phyloP scores from a whole-genome alignment of 2,329 filamentous ascomycete species.

The Cryphonectria japonica region DNA sequence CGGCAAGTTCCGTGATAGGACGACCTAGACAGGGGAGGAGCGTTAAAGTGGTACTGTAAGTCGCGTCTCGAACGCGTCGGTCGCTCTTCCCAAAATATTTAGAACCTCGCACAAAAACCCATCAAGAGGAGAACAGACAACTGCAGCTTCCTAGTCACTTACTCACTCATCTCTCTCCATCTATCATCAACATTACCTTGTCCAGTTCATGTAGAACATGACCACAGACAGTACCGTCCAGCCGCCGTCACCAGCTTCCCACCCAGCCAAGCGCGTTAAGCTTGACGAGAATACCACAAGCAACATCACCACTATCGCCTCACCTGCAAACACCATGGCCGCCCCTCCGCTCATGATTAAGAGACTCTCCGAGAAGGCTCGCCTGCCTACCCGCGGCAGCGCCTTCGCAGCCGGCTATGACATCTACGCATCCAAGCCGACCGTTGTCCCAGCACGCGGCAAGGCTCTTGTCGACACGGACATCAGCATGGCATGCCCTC shows the following conservation, averaged over 20 bases:
- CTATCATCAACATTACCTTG: constrained; percentile 12
- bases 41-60: neutral
- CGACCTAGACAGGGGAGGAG: neutral
- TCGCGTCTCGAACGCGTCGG: constrained; percentile 26
- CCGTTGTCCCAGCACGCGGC: constrained; percentile 77
- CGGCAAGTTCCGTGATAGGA: neutral
- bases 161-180: neutral
- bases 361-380: constrained; percentile 80
- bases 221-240: constrained; percentile 44
- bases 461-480: constrained; percentile 90
- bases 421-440: constrained; percentile 77
- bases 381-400: constrained; percentile 84
- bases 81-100: constrained; percentile 20
- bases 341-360: constrained; percentile 78
- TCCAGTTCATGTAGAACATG: constrained; percentile 32
- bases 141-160: neutral
- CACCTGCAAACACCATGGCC: constrained; percentile 31
- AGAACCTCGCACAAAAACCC: constrained; percentile 15
- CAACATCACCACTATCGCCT: constrained; percentile 31
- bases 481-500: constrained; percentile 87
- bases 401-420: constrained; percentile 93
- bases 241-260: constrained; percentile 70
- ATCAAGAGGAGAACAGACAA: constrained; percentile 5
- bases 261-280: constrained; percentile 81
- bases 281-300: constrained; percentile 43